Conservation (phyloP, 371 early-diverging fungal species). For the Mortierella sp. region DNA sequence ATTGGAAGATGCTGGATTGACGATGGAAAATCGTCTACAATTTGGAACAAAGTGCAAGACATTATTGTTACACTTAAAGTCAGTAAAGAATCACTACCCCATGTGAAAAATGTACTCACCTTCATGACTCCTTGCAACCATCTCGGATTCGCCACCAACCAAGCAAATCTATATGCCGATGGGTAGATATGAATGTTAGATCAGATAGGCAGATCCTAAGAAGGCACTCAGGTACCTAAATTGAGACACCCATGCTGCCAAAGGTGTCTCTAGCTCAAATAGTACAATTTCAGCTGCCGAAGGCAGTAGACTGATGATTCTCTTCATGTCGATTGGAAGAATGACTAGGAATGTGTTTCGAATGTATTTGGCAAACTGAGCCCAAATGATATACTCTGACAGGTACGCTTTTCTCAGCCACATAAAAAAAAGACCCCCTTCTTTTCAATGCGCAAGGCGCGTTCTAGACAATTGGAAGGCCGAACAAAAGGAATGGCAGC, state of each 20-base stretch:
- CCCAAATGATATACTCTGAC: neutral
- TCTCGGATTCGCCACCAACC: slow-evolving; percentile 60
- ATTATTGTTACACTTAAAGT: neutral
- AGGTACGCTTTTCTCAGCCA: neutral
- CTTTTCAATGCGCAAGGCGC: neutral
- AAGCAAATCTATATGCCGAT: slow-evolving; percentile 56
- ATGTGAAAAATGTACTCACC: slow-evolving; percentile 24
- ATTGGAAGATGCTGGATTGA: slow-evolving; percentile 64
- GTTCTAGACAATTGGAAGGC: neutral
- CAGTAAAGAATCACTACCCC: neutral
- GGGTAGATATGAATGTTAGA: neutral
- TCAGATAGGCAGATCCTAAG: neutral
- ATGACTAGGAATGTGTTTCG: neutral
- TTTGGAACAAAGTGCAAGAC: neutral
- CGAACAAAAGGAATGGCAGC: neutral
- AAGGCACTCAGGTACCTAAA: too few relatives aligned
- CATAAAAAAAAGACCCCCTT: neutral
- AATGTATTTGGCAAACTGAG: neutral
- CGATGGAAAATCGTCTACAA: slow-evolving; percentile 62
- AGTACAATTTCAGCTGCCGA: slow-evolving; percentile 68
- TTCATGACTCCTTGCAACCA: slow-evolving; percentile 65
- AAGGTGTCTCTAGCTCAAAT: neutral
- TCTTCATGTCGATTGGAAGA: slow-evolving; percentile 15
- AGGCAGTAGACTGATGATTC: slow-evolving; percentile 67
- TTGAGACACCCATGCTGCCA: neutral